These are phyloP conservation scores for Cladophialophora immunda DNA, from an alignment of 2,329 filamentous ascomycete species.

Conservation along the genomic window DNA sequence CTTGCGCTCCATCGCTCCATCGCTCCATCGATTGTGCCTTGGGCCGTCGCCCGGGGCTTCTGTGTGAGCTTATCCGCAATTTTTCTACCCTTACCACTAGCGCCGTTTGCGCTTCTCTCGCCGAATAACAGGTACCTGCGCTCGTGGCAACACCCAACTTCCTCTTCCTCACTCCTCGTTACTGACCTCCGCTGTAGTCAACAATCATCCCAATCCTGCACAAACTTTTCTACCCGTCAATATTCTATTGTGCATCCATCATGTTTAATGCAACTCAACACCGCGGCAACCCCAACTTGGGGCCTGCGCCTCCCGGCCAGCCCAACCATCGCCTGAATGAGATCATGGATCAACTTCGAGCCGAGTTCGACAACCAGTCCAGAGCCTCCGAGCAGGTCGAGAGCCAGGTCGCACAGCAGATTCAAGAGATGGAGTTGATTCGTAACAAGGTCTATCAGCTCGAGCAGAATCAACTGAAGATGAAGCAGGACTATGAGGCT, in stretches of 20 bases:
- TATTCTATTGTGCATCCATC: slow-evolving; percentile 22
- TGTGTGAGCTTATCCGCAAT: slow-evolving; percentile 32
- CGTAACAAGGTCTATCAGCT: slow-evolving; percentile 91
- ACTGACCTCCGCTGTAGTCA: slow-evolving; percentile 8
- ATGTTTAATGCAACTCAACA: slow-evolving; percentile 42
- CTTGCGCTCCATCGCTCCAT: neutral
- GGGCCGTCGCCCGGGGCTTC: slow-evolving; percentile 4
- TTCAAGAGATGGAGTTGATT: slow-evolving; percentile 94
- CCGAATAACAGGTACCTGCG: slow-evolving; percentile 33
- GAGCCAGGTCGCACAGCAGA: slow-evolving; percentile 91
- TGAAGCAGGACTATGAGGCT: slow-evolving; percentile 96
- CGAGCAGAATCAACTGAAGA: slow-evolving; percentile 85
- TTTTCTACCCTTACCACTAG: slow-evolving; percentile 40
- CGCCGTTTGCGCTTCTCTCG: slow-evolving; percentile 27
- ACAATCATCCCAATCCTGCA: neutral
- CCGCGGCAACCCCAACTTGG: slow-evolving; percentile 40
- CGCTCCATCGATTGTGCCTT: neutral
- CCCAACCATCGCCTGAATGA: slow-evolving; percentile 82
- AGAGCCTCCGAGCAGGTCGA: slow-evolving; percentile 87
- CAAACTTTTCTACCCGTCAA: neutral
- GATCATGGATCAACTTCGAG: slow-evolving; percentile 87
- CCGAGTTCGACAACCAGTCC: slow-evolving; percentile 87
- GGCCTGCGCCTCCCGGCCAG: slow-evolving; percentile 56
- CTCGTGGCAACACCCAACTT: slow-evolving; percentile 23
- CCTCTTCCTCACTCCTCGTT: slow-evolving; percentile 7